Base-by-base conservation (phyloP, 2,329 filamentous ascomycete genomes). In the Xylariaceae sp. region DNA sequence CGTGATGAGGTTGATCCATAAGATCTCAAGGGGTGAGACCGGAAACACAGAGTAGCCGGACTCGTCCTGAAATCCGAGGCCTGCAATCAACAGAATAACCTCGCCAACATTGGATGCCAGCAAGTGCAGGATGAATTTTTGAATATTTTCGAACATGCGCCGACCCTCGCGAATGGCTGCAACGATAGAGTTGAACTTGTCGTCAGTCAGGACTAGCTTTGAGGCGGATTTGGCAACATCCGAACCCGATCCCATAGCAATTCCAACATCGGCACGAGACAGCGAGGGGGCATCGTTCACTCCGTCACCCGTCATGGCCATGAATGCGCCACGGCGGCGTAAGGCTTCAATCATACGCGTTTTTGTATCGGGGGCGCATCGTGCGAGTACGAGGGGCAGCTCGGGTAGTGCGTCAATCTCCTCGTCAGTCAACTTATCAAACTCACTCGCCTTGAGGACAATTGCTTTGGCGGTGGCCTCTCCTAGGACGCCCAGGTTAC, bases 1-100 rank as follows among this genome's bases (percentile, higher is more conserved):
- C 0, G 92, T 96, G 57, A 94, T 83, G 88, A 96, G 93, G 74
- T 96, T 96, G 73, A 96, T 90, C 91, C 90, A 96, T 60, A 96
- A 82, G 63, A 96, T 93, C 68, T 96, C 87, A 9, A 96, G 85
- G 0, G 92, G 90, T 0, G 89, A 86, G 50, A 96, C 83, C 3
- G 91, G 92, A 73, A 95, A 96, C 8, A 96, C 90, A 0, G 90
- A 94, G 62, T 89, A 81, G 7, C 83, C 81, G 8, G 79, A 77
- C 2, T 74, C 65, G 70, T 96, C 92, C 68, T 91, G 88, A 77
- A 96, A 95, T 0, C 81, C 88, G 3, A 96, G 83, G 56, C 92
- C 92, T 45, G 91, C 86, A 30, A 96, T 84, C 13, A 96, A 79
- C 0, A 90, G 86, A 62, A 89, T 86, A 6, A 92, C 92, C 71